Evolutionary conservation across 768 basidiomycete genomes (phyloP), one percentile per base, ranked within the genome.

Genomic region (Boletus reticuloceps): DNA sequence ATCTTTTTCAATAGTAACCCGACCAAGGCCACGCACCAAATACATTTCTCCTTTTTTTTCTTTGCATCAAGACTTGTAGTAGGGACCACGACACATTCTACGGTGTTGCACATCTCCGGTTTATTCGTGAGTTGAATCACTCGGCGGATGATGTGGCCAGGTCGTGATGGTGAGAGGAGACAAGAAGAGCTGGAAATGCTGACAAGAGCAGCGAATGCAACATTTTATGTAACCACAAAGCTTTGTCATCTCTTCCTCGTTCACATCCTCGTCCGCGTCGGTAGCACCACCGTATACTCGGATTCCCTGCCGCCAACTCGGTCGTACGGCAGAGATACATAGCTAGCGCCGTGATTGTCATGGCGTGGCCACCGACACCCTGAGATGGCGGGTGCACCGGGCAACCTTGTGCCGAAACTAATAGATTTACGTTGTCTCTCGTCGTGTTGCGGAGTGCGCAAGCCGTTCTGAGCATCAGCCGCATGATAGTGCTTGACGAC

Each of bases 151-250:
- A 13, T 36, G 34, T 36, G 34, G 14, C 34, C 34, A 14, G 13
- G 50, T 52, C 56, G 44, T 70, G 70, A 56, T 72, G 69, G 69
- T 72, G 59, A 68, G 68, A 67, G 68, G 61, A 68, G 69, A 71
- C 54, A 14, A 36, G 58, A 67, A 69, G 61, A 60, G 47, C 56
- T 57, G 61, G 64, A 65, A 66, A 48, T 69, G 70, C 70, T 70
- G 69, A 70, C 69, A 72, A 72, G 60, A 58, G 64, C 64, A 61
- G 43, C 47, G 52, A 53, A 58, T 59, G 51, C 60, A 59, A 63
- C 70, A 49, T 64, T 70, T 70, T 70, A 70, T 70, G 69, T 70
- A 70, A 70, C 69, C 69, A 66, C 53, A 40, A 59, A 56, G 69
- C 69, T 70, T 70, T 70, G 69, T 70, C 69, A 70, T 69, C 69